Conservation (phyloP, 2,329 filamentous ascomycete species). For the Calonectria pauciramosa region DNA sequence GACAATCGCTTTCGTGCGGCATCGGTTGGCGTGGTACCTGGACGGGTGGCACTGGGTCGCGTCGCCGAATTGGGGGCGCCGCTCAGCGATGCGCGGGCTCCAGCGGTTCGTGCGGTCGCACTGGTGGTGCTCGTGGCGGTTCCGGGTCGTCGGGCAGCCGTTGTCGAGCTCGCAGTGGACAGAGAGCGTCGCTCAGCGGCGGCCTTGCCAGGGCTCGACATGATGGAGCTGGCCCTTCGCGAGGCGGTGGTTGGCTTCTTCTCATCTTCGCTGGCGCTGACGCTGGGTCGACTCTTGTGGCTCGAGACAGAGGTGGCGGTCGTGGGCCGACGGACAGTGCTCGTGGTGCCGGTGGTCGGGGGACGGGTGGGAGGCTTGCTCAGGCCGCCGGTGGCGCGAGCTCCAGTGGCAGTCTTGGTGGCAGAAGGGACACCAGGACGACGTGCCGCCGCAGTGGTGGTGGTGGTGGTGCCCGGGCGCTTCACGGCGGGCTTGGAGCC, state of each 20-base stretch:
- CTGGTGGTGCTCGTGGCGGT: constrained; percentile 48
- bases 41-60: constrained; percentile 53
- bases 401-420: constrained; percentile 46
- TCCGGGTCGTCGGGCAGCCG: constrained; percentile 52
- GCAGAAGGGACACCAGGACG: constrained; percentile 46
- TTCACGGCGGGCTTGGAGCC: constrained; percentile 50
- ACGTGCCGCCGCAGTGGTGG: constrained; percentile 53
- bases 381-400: constrained; percentile 57
- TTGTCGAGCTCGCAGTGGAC: constrained; percentile 48
- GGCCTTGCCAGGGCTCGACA: constrained; percentile 54
- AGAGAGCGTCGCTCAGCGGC: constrained; percentile 52
- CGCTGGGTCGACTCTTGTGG: constrained; percentile 62
- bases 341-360: constrained; percentile 52
- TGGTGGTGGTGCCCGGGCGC: constrained; percentile 51
- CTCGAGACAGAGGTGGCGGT: constrained; percentile 55
- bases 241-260: constrained; percentile 58
- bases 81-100: constrained; percentile 48
- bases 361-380: constrained; percentile 65
- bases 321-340: constrained; percentile 48
- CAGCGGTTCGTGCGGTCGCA: constrained; percentile 52
- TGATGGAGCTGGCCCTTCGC: constrained; percentile 60
- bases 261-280: constrained; percentile 66
- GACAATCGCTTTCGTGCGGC: constrained; percentile 70
- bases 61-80: constrained; percentile 49
- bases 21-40: constrained; percentile 57